phyloP scores from a whole-genome alignment of 345 rosid genomes.

The Eucalyptus cloeziana region DNA sequence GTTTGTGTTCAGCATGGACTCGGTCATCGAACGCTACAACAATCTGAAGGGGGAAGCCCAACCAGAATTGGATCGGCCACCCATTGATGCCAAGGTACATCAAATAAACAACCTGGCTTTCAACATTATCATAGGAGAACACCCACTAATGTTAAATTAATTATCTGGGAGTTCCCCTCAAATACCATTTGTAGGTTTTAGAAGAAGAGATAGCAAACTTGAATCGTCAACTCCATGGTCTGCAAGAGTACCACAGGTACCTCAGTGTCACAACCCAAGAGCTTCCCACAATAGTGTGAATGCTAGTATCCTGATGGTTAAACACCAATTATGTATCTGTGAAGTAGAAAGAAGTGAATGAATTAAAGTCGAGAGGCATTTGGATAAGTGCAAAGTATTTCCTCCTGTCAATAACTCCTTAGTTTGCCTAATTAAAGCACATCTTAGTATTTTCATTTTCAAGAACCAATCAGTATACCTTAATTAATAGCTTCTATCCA shows the following conservation, averaged over 20 bases:
- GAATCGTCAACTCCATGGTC: neutral
- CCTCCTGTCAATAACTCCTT: neutral
- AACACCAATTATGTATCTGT: neutral
- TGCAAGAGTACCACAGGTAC: neutral
- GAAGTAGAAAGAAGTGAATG: neutral
- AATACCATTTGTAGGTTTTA: neutral
- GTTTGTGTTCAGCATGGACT: neutral
- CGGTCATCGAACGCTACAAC: neutral
- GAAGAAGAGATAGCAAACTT: neutral
- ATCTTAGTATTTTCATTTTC: neutral
- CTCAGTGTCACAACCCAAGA: neutral
- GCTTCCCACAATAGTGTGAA: neutral
- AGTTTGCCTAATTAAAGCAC: neutral
- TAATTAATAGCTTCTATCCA: neutral
- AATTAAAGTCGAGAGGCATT: neutral
- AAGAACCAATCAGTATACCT: neutral
- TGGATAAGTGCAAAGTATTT: neutral
- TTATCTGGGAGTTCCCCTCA: neutral
- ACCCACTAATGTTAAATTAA: neutral
- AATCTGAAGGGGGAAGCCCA: neutral
- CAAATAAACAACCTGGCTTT: neutral
- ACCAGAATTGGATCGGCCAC: neutral
- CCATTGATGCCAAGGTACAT: neutral
- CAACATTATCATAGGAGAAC: neutral
- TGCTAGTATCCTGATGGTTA: neutral